These are phyloP conservation scores for Rutidosis leptorrhynchoides DNA, from an alignment of 129 eudicot genomes.

Conservation along the genomic window DNA sequence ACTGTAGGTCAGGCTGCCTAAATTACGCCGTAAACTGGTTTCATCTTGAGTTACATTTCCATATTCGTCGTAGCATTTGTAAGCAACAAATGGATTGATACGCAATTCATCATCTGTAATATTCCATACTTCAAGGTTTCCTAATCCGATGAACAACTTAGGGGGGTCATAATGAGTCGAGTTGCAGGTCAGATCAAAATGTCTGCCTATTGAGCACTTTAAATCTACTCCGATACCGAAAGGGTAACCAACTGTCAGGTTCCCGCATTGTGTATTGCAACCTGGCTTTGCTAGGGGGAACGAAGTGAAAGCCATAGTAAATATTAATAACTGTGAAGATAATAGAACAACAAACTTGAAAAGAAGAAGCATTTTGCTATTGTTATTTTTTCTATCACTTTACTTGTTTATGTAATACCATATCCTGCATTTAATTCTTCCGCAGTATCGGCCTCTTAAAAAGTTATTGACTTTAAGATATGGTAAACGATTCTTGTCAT, in stretches of 20 bases:
- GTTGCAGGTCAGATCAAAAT: conserved; percentile 41
- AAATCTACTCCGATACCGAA: conserved; percentile 31
- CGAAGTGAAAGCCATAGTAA: background rate
- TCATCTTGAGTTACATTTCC: background rate
- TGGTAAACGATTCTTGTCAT: background rate
- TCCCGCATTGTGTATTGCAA: conserved; percentile 38
- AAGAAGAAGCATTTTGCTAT: background rate
- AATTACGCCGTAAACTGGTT: background rate
- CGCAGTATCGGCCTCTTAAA: too few relatives aligned
- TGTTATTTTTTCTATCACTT: too few relatives aligned
- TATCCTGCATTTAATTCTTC: too few relatives aligned
- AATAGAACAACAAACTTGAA: background rate
- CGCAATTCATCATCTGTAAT: conserved; percentile 31
- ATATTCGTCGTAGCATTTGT: conserved; percentile 19
- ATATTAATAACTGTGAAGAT: background rate
- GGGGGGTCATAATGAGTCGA: conserved; percentile 28
- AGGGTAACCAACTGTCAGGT: conserved; percentile 36
- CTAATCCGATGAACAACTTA: conserved; percentile 13
- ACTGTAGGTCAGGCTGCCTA: conserved; percentile 15
- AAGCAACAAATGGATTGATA: conserved; percentile 7
- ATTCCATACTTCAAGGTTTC: conserved; percentile 18
- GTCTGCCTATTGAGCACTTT: conserved; percentile 18
- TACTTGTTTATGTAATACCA: too few relatives aligned
- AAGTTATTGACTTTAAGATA: background rate
- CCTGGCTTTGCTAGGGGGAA: conserved; percentile 21